These are phyloP conservation scores for Lolium rigidum DNA, from an alignment of 176 grass and related monocot species.

Conservation along the genomic window DNA sequence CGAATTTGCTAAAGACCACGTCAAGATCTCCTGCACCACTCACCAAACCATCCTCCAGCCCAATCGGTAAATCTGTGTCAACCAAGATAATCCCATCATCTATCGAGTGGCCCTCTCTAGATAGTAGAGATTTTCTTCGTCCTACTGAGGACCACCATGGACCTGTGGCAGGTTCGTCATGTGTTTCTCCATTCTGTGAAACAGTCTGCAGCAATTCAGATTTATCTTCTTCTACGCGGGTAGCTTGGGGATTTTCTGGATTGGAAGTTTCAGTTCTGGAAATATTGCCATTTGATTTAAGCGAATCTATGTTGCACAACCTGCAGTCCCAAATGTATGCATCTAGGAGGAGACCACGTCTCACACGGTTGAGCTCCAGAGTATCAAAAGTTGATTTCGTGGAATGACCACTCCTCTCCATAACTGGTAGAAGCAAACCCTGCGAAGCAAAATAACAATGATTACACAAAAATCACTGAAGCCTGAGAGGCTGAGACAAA, in stretches of 20 bases:
- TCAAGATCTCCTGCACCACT: constrained; percentile 49
- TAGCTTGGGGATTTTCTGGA: constrained; percentile 40
- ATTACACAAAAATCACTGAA: constrained; percentile 15
- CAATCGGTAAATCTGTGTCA: constrained; percentile 54
- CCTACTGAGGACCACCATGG: constrained; percentile 37
- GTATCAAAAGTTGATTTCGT: constrained; percentile 65
- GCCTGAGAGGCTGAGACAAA: constrained; percentile 6
- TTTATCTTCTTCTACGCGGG: constrained; percentile 36
- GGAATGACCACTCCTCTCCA: constrained; percentile 45
- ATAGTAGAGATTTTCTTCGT: constrained; percentile 55
- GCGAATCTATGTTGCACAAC: constrained; percentile 60
- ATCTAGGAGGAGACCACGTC: constrained; percentile 73
- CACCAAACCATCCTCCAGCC: constrained; percentile 49
- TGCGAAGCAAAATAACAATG: constrained; percentile 32
- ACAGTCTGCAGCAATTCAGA: constrained; percentile 32
- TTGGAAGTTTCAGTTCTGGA: constrained; percentile 27
- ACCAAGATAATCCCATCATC: constrained; percentile 34
- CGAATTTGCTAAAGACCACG: constrained; percentile 48
- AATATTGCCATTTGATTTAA: constrained; percentile 48
- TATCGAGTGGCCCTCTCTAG: constrained; percentile 45
- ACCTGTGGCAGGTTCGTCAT: constrained; percentile 31
- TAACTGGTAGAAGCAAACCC: constrained; percentile 73
- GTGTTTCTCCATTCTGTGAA: constrained; percentile 30
- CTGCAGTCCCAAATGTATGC: constrained; percentile 74
- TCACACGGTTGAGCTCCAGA: constrained; percentile 83